A percentile compares a stretch with the other conserved stretches of the same genome.
These are phyloP conservation scores for Triticum dicoccoides DNA, from an alignment of 176 grass and related monocot species.

Conservation along the genomic window DNA sequence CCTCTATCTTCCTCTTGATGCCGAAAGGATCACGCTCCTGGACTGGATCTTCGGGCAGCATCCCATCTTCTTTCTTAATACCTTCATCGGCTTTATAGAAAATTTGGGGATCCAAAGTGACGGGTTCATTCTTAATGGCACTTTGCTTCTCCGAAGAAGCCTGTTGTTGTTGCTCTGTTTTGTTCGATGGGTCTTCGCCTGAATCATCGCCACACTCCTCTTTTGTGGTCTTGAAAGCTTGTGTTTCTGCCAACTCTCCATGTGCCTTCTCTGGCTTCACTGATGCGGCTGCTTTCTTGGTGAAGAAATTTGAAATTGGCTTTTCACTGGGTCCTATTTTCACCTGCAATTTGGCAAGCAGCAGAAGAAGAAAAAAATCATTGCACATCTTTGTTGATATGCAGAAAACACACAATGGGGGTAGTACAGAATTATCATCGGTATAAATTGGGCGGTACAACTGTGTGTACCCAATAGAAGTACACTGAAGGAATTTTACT, in stretches of 20 bases:
- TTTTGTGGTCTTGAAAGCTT: slow-evolving; percentile 21
- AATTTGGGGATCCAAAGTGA: neutral
- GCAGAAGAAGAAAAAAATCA: slow-evolving; percentile 12
- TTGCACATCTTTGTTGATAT: neutral
- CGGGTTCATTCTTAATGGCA: slow-evolving; percentile 32
- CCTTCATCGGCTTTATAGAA: too few relatives aligned
- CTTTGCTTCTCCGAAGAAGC: neutral
- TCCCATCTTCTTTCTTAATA: too few relatives aligned
- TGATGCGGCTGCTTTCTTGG: slow-evolving; percentile 42
- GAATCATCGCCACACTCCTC: slow-evolving; percentile 39
- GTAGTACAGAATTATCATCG: neutral
- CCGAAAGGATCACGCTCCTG: too few relatives aligned
- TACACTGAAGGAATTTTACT: neutral
- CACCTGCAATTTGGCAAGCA: slow-evolving; percentile 42
- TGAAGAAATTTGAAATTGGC: slow-evolving; percentile 74
- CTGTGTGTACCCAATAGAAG: neutral
- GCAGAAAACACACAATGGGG: neutral
- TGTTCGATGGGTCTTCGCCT: slow-evolving; percentile 8
- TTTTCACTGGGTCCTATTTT: slow-evolving; percentile 47
- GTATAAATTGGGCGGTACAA: neutral
- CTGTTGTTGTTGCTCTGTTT: neutral
- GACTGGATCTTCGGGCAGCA: too few relatives aligned
- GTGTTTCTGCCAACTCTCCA: slow-evolving; percentile 6
- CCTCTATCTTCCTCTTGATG: slow-evolving; percentile 41
- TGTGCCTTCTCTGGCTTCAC: neutral